Conservation (phyloP, 2,329 filamentous ascomycete species). For the Pseudogymnoascus sp. region DNA sequence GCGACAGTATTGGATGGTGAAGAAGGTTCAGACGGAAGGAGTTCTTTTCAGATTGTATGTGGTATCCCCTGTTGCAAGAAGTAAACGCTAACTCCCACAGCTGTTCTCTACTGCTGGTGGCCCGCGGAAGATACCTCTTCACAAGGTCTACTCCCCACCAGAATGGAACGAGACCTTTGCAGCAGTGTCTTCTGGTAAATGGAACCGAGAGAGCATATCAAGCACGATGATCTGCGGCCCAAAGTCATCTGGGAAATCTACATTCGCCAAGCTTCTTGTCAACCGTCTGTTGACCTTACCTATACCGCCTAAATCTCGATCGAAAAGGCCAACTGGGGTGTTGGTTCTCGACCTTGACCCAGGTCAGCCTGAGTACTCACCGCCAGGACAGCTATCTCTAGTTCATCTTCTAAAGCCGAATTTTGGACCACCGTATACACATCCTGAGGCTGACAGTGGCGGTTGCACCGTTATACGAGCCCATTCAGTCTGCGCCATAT, state of each 20-base stretch:
- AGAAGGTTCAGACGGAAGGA: slow-evolving; percentile 22
- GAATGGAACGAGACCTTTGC: slow-evolving; percentile 46
- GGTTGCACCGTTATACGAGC: slow-evolving; percentile 43
- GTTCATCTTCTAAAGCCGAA: slow-evolving; percentile 52
- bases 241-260: slow-evolving; percentile 69
- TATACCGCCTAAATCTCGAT: slow-evolving; percentile 18
- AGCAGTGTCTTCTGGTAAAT: slow-evolving; percentile 14
- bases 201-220: slow-evolving; percentile 40
- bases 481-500: slow-evolving; percentile 58
- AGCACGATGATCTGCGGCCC: slow-evolving; percentile 55
- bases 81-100: slow-evolving; percentile 31
- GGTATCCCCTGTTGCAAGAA: slow-evolving; percentile 5
- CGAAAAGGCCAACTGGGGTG: slow-evolving; percentile 22
- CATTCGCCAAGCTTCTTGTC: slow-evolving; percentile 56
- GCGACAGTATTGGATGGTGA: slow-evolving; percentile 23
- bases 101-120: slow-evolving; percentile 45
- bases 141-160: slow-evolving; percentile 47
- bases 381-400: slow-evolving; percentile 62
- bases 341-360: slow-evolving; percentile 67
- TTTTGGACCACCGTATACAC: slow-evolving; percentile 59
- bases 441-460: slow-evolving; percentile 36
- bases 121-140: slow-evolving; percentile 41
- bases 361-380: slow-evolving; percentile 66
- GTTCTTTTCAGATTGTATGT: slow-evolving; percentile 45
- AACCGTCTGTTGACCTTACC: slow-evolving; percentile 49